Conservation (phyloP, 805 yeast species). For the Zygoascus tannicola region DNA sequence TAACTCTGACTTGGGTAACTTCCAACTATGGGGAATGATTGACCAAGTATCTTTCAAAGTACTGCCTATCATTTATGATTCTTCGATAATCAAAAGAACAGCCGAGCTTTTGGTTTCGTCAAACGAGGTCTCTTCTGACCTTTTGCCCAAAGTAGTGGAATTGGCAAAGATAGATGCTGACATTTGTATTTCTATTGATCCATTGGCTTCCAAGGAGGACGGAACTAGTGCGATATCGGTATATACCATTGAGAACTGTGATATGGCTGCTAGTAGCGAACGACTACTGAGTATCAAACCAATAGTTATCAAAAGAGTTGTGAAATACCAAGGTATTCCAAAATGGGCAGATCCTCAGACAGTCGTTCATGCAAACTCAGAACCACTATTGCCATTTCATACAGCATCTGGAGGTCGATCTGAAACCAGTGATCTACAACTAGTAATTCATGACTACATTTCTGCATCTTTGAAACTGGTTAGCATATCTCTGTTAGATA, state of each 20-base stretch:
- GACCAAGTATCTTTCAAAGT: constrained; percentile 27
- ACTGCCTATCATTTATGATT: constrained; percentile 35
- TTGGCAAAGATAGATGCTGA: constrained; percentile 17
- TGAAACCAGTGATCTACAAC: not conserved
- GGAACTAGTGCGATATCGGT: constrained; percentile 24
- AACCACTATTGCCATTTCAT: not conserved
- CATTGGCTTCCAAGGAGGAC: not conserved
- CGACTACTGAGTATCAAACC: not conserved
- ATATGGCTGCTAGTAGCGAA: not conserved
- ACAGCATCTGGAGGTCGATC: not conserved
- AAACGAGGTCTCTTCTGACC: constrained; percentile 1
- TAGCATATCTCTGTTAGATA: not conserved
- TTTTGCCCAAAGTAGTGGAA: constrained; percentile 12
- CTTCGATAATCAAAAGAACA: constrained; percentile 28
- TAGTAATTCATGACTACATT: not conserved
- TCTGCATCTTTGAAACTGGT: not conserved
- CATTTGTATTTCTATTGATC: constrained; percentile 7
- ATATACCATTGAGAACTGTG: constrained; percentile 38
- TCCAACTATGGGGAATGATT: constrained; percentile 36
- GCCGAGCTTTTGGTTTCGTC: constrained; percentile 13
- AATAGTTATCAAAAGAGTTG: not conserved
- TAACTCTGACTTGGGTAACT: constrained; percentile 14
- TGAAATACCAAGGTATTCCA: not conserved
- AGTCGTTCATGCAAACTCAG: not conserved
- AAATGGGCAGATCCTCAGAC: not conserved